Evolutionary conservation across 768 basidiomycete genomes (phyloP).

Genomic region (Chlorophyllum brunneum): DNA sequence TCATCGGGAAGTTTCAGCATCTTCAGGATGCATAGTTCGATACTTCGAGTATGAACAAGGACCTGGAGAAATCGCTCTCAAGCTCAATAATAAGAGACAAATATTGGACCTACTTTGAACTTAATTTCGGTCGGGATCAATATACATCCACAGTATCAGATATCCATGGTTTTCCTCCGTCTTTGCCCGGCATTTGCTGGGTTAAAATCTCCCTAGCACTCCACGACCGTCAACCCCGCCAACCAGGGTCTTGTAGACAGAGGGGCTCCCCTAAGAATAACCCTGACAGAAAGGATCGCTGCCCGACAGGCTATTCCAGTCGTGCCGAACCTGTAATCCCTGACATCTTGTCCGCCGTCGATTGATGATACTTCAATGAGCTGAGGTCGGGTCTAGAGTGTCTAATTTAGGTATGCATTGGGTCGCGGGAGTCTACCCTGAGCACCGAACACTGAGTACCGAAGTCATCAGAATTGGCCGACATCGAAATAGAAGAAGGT

Average conservation of each 20-base stretch:
- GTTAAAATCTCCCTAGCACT: neutral
- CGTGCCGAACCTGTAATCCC: too few species aligned
- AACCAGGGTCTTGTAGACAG: neutral
- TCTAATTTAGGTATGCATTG: neutral
- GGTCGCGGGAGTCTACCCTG: neutral
- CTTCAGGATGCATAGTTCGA: too few species aligned
- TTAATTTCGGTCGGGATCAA: neutral
- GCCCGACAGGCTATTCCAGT: too few species aligned
- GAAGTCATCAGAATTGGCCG: neutral
- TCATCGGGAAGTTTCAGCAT: too few species aligned
- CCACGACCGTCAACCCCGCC: neutral
- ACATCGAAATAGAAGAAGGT: neutral
- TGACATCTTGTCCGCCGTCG: too few species aligned
- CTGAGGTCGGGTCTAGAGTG: neutral
- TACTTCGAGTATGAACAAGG: too few species aligned
- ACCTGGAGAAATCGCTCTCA: too few species aligned
- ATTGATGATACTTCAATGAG: neutral
- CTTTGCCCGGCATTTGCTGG: too few species aligned
- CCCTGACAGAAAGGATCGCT: neutral
- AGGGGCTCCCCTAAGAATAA: neutral
- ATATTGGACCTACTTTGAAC: neutral
- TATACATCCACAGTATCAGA: neutral
- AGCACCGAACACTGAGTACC: neutral
- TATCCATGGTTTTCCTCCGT: neutral
- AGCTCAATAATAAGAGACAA: too few species aligned